Evolutionary conservation across 768 basidiomycete species (phyloP).

Genomic region (Calocera cornea): DNA sequence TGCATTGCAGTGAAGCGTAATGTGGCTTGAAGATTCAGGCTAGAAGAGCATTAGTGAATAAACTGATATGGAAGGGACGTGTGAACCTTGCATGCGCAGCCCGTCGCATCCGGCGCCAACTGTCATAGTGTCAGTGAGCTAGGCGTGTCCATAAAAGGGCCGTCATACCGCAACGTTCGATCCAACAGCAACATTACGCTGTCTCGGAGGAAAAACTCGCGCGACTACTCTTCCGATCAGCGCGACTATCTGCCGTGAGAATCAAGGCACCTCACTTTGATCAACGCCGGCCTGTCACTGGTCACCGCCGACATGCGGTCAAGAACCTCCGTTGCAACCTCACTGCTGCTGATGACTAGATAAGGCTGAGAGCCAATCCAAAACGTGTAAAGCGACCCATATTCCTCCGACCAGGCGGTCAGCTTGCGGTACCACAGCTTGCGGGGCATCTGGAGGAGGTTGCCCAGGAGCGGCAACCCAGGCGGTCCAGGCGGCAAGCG

Average conservation of each 20-base stretch:
- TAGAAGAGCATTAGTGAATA: not conserved
- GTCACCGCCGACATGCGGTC: not conserved
- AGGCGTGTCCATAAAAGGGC: too few relatives aligned
- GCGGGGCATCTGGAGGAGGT: slow-evolving; percentile 9
- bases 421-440: slow-evolving; percentile 4
- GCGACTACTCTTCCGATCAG: too few relatives aligned
- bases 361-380: not conserved
- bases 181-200: too few relatives aligned
- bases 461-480: slow-evolving; percentile 12
- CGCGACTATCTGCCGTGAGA: not conserved
- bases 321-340: not conserved
- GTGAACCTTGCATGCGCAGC: not conserved
- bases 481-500: slow-evolving; percentile 12
- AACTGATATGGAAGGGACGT: not conserved
- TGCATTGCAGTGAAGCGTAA: not conserved
- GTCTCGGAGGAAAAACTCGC: too few relatives aligned
- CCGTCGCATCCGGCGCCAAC: not conserved
- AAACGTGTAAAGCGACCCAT: slow-evolving; percentile 6
- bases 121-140: not conserved
- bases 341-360: not conserved
- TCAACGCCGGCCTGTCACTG: not conserved
- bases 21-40: not conserved
- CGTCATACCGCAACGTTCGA: too few relatives aligned
- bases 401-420: slow-evolving; percentile 10
- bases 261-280: not conserved